phyloP scores from a whole-genome alignment of 2,329 filamentous ascomycete genomes.

The Apiospora rasikravindrae region DNA sequence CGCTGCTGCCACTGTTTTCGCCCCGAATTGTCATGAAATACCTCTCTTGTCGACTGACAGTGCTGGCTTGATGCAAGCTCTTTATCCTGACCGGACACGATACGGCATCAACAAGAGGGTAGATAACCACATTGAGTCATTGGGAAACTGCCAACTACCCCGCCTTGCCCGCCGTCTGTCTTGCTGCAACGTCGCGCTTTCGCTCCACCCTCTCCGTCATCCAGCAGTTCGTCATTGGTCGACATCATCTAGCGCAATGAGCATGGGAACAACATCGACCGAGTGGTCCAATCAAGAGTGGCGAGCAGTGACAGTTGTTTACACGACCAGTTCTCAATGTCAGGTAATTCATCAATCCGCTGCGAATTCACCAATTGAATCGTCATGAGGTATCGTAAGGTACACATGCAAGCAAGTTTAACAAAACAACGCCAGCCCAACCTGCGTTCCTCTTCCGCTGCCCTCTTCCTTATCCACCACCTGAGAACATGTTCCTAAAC shows the following conservation, averaged over 20 bases:
- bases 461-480: background rate
- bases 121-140: background rate
- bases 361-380: background rate
- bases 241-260: background rate
- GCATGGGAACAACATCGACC: background rate
- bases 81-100: background rate
- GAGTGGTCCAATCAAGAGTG: background rate
- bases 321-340: background rate
- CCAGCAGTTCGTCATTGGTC: background rate
- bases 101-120: background rate
- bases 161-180: slow-evolving; percentile 1
- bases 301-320: background rate
- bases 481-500: background rate
- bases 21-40: background rate
- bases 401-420: slow-evolving; percentile 7
- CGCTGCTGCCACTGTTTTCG: background rate
- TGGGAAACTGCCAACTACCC: background rate
- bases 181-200: slow-evolving; percentile 7
- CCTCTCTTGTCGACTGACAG: background rate
- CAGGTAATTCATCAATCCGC: background rate
- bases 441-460: background rate
- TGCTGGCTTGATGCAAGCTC: background rate
- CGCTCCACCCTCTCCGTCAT: background rate
- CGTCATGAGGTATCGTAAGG: slow-evolving; percentile 15
- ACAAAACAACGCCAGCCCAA: background rate